Conservation (phyloP, 495 filamentous ascomycete species). For the Penicillium canariense region DNA sequence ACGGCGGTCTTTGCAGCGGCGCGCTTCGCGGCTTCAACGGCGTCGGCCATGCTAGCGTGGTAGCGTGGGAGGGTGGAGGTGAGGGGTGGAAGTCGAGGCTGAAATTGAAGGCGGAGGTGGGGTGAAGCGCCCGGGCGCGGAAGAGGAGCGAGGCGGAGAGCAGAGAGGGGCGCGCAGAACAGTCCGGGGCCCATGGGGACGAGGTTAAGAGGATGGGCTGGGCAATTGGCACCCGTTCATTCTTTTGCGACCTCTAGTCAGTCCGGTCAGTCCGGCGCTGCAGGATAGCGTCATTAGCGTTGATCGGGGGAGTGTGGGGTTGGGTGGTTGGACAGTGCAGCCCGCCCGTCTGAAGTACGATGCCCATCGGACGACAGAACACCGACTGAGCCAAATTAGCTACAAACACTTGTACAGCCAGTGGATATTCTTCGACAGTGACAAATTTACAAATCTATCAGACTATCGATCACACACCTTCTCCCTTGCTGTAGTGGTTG, state of each 20-base stretch:
- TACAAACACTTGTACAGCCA: too few species aligned
- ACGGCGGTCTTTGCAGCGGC: conserved; percentile 82
- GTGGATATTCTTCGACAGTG: too few species aligned
- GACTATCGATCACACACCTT: too few species aligned
- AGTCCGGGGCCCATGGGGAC: conserved; percentile 14
- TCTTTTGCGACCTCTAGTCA: background rate
- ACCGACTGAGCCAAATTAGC: too few species aligned
- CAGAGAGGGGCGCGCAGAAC: background rate
- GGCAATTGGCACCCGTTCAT: background rate
- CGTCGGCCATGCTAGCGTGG: conserved; percentile 38
- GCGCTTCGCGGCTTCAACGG: conserved; percentile 79
- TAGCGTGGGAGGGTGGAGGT: conserved; percentile 14
- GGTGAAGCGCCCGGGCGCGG: conserved; percentile 12
- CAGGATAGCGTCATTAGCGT: conserved; percentile 17
- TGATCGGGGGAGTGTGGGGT: conserved; percentile 1
- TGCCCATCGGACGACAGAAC: too few species aligned
- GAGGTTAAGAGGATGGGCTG: background rate
- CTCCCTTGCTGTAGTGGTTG: too few species aligned
- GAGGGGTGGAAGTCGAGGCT: background rate
- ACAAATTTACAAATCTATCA: too few species aligned
- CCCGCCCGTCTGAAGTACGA: too few species aligned
- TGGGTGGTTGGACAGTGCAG: background rate
- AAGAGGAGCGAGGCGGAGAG: conserved; percentile 15
- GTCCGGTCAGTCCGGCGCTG: background rate
- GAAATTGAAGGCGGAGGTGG: conserved; percentile 1